phyloP scores from a whole-genome alignment of 192 early-diverging fungal species.

The Coemansia sp. region DNA sequence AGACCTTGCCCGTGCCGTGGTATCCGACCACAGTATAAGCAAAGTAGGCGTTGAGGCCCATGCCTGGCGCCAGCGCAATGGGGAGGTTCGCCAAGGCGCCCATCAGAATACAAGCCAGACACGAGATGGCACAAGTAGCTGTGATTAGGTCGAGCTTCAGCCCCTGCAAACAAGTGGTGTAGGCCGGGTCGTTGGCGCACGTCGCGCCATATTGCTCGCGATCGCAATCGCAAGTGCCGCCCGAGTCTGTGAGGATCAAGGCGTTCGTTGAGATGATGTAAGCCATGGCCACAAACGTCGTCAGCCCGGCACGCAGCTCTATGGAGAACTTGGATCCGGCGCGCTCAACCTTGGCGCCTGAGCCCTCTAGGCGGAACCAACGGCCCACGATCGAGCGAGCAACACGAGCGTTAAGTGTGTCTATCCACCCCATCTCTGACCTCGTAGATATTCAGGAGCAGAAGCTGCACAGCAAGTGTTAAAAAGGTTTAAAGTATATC shows the following conservation, averaged over 20 bases:
- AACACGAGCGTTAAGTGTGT: slow-evolving; percentile 60
- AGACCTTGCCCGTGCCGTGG: slow-evolving; percentile 77
- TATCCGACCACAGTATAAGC: slow-evolving; percentile 84
- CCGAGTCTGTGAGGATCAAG: slow-evolving; percentile 73
- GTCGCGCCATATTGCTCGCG: slow-evolving; percentile 57
- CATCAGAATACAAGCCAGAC: slow-evolving; percentile 69
- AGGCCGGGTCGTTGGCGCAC: slow-evolving; percentile 62
- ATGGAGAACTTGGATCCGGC: slow-evolving; percentile 66
- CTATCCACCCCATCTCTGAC: slow-evolving; percentile 53
- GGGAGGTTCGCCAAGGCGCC: slow-evolving; percentile 76
- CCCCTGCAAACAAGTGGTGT: slow-evolving; percentile 64
- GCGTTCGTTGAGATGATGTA: slow-evolving; percentile 78
- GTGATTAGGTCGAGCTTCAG: slow-evolving; percentile 75
- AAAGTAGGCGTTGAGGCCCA: slow-evolving; percentile 86
- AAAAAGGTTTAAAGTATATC: not conserved
- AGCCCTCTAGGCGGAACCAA: slow-evolving; percentile 68
- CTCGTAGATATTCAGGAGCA: not conserved
- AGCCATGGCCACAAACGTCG: slow-evolving; percentile 74
- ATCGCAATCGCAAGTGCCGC: slow-evolving; percentile 78
- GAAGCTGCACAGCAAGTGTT: no score
- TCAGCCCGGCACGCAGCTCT: slow-evolving; percentile 72
- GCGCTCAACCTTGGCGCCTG: slow-evolving; percentile 60
- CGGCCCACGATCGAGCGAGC: slow-evolving; percentile 62
- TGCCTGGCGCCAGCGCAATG: slow-evolving; percentile 79
- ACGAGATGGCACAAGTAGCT: slow-evolving; percentile 68